These are phyloP conservation scores for Eucalyptus lansdowneana DNA, from an alignment of 345 rosid species.

Conservation along the genomic window DNA sequence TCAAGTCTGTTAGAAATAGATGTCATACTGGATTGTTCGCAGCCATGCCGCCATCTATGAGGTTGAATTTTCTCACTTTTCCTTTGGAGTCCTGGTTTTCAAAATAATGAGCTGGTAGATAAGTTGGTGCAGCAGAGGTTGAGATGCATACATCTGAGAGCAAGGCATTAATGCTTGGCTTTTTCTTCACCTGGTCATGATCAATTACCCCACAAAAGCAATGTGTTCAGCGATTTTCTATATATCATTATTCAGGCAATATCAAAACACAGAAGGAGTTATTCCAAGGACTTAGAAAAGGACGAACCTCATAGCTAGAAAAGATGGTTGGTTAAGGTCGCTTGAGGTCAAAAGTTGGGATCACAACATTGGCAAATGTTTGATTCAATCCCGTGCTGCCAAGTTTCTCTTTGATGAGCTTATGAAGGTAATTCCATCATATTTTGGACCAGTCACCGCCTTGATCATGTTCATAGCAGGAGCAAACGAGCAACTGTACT, in stretches of 20 bases:
- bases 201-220: not conserved
- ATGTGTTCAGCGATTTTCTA: not conserved
- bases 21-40: slow-evolving; percentile 16
- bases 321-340: slow-evolving; percentile 17
- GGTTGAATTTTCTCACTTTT: slow-evolving; percentile 10
- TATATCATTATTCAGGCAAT: not conserved
- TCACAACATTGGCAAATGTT: slow-evolving; percentile 23
- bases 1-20: not conserved
- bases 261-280: not conserved
- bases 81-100: not conserved
- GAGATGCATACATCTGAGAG: slow-evolving; percentile 11
- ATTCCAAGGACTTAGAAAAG: not conserved
- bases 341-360: slow-evolving; percentile 20
- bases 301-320: slow-evolving; percentile 5
- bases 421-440: slow-evolving; percentile 10
- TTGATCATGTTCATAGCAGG: not conserved
- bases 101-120: slow-evolving; percentile 14
- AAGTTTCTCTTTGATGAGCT: slow-evolving; percentile 1
- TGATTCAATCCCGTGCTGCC: slow-evolving; percentile 3
- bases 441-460: slow-evolving; percentile 8
- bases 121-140: slow-evolving; percentile 15
- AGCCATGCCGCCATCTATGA: slow-evolving; percentile 24
- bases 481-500: not conserved
- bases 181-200: not conserved
- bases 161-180: not conserved